Evolutionary conservation across 1,139 yeast species (phyloP).

Genomic region (Nadsonia starkeyi-henricii): DNA sequence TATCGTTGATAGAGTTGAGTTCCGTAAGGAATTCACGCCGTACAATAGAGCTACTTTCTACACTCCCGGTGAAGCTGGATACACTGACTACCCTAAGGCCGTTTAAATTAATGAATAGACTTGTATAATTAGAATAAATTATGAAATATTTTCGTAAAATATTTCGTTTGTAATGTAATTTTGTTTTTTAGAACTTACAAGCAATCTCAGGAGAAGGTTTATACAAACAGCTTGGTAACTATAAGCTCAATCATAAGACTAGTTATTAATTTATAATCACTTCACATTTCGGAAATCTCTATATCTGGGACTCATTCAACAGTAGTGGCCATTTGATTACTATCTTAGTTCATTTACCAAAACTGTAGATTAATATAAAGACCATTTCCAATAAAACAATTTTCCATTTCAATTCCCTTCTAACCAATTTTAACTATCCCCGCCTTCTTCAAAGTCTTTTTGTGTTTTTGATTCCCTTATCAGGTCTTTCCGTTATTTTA

Average conservation of each 20-base stretch:
- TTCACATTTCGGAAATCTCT: too few relatives aligned
- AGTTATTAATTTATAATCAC: constrained; percentile 9
- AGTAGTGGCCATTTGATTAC: too few relatives aligned
- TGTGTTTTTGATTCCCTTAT: too few relatives aligned
- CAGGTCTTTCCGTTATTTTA: too few relatives aligned
- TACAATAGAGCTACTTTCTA: constrained; percentile 27
- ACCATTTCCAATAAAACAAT: too few relatives aligned
- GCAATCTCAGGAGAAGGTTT: constrained; percentile 21
- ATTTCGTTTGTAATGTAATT: constrained; percentile 11
- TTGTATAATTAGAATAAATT: not conserved
- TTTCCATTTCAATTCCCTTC: too few relatives aligned
- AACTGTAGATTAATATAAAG: too few relatives aligned
- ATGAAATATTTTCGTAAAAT: too few relatives aligned
- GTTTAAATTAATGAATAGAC: constrained; percentile 3
- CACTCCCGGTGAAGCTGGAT: constrained; percentile 21
- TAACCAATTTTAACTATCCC: too few relatives aligned
- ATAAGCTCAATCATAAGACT: constrained; percentile 40
- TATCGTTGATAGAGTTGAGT: constrained; percentile 27
- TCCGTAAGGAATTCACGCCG: constrained; percentile 20
- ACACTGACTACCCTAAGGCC: constrained; percentile 20
- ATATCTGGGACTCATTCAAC: too few relatives aligned
- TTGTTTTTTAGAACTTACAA: constrained; percentile 17
- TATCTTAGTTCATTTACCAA: too few relatives aligned
- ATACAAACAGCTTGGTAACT: constrained; percentile 32
- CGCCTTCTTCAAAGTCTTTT: too few relatives aligned